Evolutionary conservation across 352 stramenopile species (phyloP).

Genomic region (Globisporangium yorkense): DNA sequence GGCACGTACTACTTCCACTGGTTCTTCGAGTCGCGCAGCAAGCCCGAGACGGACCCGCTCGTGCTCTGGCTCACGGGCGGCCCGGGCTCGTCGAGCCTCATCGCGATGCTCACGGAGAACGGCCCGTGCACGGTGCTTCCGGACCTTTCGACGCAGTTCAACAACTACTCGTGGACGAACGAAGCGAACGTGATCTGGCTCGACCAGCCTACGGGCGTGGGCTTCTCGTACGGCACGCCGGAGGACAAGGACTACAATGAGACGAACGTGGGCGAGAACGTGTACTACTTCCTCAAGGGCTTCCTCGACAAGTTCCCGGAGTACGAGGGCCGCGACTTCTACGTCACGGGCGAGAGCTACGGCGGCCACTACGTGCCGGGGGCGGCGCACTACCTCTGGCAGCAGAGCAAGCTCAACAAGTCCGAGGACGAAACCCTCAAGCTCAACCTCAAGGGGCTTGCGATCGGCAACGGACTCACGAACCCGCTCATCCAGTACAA

Average conservation of each 20-base stretch:
- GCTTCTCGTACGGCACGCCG: conserved; percentile 25
- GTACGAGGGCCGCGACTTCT: conserved; percentile 23
- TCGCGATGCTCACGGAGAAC: conserved; percentile 33
- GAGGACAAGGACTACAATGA: conserved; percentile 20
- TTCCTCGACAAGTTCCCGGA: conserved; percentile 28
- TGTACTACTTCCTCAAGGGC: conserved; percentile 30
- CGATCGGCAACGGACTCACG: conserved; percentile 35
- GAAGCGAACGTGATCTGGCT: conserved; percentile 36
- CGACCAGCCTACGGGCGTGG: conserved; percentile 29
- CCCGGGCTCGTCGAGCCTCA: conserved; percentile 28
- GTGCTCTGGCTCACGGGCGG: conserved; percentile 36
- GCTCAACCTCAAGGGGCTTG: conserved; percentile 29
- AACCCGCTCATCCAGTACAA: conserved; percentile 25
- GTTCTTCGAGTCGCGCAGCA: conserved; percentile 28
- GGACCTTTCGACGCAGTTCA: conserved; percentile 16
- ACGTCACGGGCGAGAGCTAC: conserved; percentile 35
- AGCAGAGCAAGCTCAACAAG: conserved; percentile 10
- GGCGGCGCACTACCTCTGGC: conserved; percentile 22
- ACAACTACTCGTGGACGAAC: conserved; percentile 32
- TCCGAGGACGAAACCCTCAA: background rate
- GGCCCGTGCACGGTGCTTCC: conserved; percentile 26
- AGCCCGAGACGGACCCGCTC: conserved; percentile 20
- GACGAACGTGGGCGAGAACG: conserved; percentile 32
- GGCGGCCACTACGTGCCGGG: conserved; percentile 33
- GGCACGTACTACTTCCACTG: conserved; percentile 45